Base-by-base conservation (phyloP, 2,329 filamentous ascomycete species). In the Aspergillus quadricinctus region DNA sequence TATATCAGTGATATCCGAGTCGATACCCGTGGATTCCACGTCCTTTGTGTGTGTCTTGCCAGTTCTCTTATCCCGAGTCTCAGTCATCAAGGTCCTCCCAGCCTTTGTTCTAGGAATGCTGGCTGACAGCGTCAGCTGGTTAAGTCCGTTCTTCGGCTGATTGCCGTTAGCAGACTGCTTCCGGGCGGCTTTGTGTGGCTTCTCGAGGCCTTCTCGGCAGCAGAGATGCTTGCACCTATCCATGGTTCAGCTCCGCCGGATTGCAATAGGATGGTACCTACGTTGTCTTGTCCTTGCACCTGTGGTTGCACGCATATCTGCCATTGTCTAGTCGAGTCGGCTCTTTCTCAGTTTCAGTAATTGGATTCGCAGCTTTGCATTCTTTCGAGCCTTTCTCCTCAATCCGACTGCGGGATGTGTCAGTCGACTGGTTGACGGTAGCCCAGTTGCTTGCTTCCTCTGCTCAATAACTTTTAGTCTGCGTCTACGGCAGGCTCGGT, bases 291-390 rank as follows among this genome's bases (percentile, higher is more conserved):
- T 87, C 78, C 63, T 82, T 84, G 74, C 89, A 92, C 19, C 72
- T 72, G 66, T 93, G 89, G 56, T 88, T 88, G 72, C 89, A 93
- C 37, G 81, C 80, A 84, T 87, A 92, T 65, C 81, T 89, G 0
- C 88, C 89, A 65, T 89, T 92, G 0, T 78, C 72, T 58, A 92
- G 80, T 62, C 79, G 80, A 1, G 74, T 68, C 4, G 84, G 80
- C 49, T 80, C 73, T 35, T 56, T 52, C 7, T 60, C 55, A 40
- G 2, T 53, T 52, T 60, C 25, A 53, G 35, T 27, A 57, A 48
- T 48, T 57, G 29, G 31, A 57, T 53, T 37, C 48, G 48, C 19
- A 57, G 25, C 14, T 61, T 55, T 51, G 21, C 5, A 14, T 14
- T 37, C 51, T 52, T 46, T 28, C 21, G 7, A 57, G 54, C 27